Base-by-base conservation (phyloP, 2,329 filamentous ascomycete species). In the Leptographium flavum region DNA sequence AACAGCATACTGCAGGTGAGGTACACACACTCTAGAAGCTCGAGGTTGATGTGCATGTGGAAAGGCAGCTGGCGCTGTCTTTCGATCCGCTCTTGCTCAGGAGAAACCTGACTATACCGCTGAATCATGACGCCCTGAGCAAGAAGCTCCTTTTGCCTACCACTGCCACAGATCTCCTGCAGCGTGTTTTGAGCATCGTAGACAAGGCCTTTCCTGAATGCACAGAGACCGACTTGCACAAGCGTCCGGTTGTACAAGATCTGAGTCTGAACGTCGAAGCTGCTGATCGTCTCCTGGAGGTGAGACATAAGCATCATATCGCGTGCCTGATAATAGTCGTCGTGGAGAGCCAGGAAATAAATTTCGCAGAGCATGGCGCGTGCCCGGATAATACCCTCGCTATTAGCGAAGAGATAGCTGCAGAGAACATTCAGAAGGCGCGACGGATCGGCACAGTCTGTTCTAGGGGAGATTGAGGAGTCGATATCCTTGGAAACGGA, bases 231-330 rank as follows among this genome's bases (percentile, higher is more conserved):
- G 49, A 98, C 90, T 66, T 98, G 92, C 36, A 96, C 93, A 30
- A 98, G 76, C 2, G 92, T 95, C 54, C 92, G 81, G 76, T 98
- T 98, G 80, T 93, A 98, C 47, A 98, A 81, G 51, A 98, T 98
- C 67, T 98, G 92, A 46, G 87, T 94, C 69, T 82, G 87, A 55
- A 98, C 84, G 59, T 98, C 92, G 60, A 98, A 98, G 67, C 85
- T 93, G 68, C 78, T 76, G 62, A 98, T 98, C 45, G 85, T 94
- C 71, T 98, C 92, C 61, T 95, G 90, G 60, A 98, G 71, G 70
- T 98, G 92, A 17, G 92, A 98, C 87, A 98, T 98, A 64, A 98
- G 79, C 82, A 96, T 94, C 83, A 98, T 90, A 65, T 98, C 93
- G 54, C 92, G 85, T 58, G 92, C 84, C 67, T 84, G 87, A 76